phyloP scores from a whole-genome alignment of 83 land plant species.

The Thuja plicata region DNA sequence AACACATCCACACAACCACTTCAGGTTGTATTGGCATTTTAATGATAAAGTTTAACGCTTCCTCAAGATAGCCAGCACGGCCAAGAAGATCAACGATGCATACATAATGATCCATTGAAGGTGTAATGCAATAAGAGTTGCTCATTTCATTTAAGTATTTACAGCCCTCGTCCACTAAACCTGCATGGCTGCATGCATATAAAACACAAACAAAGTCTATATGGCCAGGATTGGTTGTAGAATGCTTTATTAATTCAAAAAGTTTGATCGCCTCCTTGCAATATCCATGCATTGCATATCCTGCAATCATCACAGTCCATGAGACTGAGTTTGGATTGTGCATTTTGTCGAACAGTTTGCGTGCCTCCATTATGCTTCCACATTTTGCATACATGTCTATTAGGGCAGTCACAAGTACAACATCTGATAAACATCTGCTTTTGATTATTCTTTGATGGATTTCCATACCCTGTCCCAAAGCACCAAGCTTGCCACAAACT shows the following conservation, averaged over 20 bases:
- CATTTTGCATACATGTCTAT: conserved; percentile 11
- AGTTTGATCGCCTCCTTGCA: conserved; percentile 1
- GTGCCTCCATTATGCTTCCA: neutral
- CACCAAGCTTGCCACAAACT: neutral
- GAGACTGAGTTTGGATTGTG: neutral
- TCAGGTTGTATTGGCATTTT: neutral
- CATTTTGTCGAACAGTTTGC: neutral
- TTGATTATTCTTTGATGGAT: neutral
- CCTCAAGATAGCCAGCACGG: neutral
- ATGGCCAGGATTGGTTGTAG: neutral
- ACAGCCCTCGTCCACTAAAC: neutral
- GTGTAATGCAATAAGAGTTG: neutral
- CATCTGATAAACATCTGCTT: neutral
- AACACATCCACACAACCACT: conserved; percentile 1
- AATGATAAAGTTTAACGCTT: neutral
- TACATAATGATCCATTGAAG: neutral
- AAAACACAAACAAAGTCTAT: neutral
- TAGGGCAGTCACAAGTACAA: neutral
- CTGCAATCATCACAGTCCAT: conserved; percentile 6
- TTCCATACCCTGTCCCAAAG: neutral
- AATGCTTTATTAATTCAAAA: neutral
- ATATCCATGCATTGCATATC: conserved; percentile 6
- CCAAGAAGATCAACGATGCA: neutral
- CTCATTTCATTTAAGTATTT: neutral
- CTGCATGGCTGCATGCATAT: conserved; percentile 8